Evolutionary conservation across 2,329 filamentous ascomycete species (phyloP), one percentile per base, ranked within the genome.

Genomic region (Aureobasidium subglaciale): DNA sequence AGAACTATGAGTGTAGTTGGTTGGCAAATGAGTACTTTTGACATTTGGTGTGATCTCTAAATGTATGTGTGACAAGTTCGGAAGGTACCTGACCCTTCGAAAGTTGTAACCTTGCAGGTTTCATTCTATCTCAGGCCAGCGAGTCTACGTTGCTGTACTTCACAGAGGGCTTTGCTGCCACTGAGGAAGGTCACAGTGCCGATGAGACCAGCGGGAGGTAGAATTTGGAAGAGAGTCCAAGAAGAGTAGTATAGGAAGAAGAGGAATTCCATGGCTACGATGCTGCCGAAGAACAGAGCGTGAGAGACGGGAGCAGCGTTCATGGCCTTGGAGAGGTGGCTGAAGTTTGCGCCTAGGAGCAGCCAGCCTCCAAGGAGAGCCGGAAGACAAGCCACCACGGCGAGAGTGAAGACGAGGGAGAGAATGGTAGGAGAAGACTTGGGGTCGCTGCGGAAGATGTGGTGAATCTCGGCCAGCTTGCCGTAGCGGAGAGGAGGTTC

Each of bases 231-330:
- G 42, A 99, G 78, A 67, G 86, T 96, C 91, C 92, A 96, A 67
- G 75, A 83, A 53, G 82, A 86, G 74, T 97, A 97, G 79, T 99
- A 99, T 62, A 96, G 74, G 76, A 93, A 92, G 74, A 99, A 96
- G 56, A 96, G 84, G 15, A 82, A 87, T 71, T 99, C 93, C 77
- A 99, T 88, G 20, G 85, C 84, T 35, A 96, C 59, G 56, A 99
- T 83, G 5, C 90, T 96, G 50, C 87, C 88, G 63, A 95, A 87
- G 77, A 97, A 99, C 30, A 90, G 71, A 27, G 77, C 76, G 69
- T 99, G 92, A 5, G 92, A 86, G 40, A 96, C 64, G 2, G 93
- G 92, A 1, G 90, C 88, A 20, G 81, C 77, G 57, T 82, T 76
- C 49, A 96, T 73, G 8, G 93, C 92, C 68, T 87, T 86, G 52